Evolutionary conservation across 257 asterid genomes (phyloP).

Genomic region (Nicotiana noctiflora): DNA sequence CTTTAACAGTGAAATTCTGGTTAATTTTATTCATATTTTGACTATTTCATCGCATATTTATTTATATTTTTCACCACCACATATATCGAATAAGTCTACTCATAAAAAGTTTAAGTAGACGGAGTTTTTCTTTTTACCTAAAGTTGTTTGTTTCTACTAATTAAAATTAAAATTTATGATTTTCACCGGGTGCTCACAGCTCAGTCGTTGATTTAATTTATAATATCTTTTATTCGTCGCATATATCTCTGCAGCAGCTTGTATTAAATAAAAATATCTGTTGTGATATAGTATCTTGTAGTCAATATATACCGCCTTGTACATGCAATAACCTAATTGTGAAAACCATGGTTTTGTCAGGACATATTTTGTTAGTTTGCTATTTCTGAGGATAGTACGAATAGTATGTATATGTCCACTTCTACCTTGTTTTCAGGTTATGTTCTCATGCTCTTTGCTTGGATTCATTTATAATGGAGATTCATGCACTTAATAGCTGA

Average conservation of each 20-base stretch:
- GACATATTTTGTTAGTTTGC: not conserved
- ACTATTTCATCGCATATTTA: not conserved
- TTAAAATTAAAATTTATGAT: too few relatives aligned
- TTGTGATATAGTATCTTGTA: conserved; percentile 20
- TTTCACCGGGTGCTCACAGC: too few relatives aligned
- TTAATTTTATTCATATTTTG: rapidly evolving
- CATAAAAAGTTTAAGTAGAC: too few relatives aligned
- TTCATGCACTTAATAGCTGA: too few relatives aligned
- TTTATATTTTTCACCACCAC: too few relatives aligned
- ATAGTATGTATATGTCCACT: conserved; percentile 12
- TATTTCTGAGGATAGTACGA: conserved; percentile 4
- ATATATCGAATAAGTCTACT: too few relatives aligned
- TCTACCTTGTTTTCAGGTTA: conserved; percentile 17
- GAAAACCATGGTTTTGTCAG: conserved; percentile 43
- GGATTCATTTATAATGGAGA: not conserved
- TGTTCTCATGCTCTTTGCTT: not conserved
- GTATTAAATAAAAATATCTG: not conserved
- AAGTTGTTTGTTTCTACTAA: too few relatives aligned
- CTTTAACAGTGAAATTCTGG: not conserved
- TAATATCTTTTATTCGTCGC: conserved; percentile 29
- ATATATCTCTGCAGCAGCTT: conserved; percentile 21
- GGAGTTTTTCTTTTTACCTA: too few relatives aligned
- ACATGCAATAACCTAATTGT: conserved; percentile 9
- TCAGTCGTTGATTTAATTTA: conserved; percentile 17
- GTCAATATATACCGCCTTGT: conserved; percentile 18